A percentile compares a stretch with the other conserved stretches of the same genome.
Evolutionary conservation across 2,329 filamentous ascomycete genomes (phyloP).

Genomic region (Diaporthe ampelina): DNA sequence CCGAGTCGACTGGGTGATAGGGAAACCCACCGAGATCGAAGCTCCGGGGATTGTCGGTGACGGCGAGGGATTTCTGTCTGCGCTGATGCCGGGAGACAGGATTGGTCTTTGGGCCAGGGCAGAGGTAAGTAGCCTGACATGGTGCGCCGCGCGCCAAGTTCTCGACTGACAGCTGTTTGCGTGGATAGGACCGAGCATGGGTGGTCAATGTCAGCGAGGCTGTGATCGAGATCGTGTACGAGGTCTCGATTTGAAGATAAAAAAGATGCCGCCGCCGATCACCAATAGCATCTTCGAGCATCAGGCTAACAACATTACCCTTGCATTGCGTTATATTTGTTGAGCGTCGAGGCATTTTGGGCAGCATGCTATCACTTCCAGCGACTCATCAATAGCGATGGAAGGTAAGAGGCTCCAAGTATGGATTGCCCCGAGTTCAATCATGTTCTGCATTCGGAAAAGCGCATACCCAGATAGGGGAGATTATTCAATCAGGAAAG

Average conservation of each 20-base stretch:
- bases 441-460: too few relatives aligned
- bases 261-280: not conserved
- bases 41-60: not conserved
- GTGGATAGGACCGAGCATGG: constrained; percentile 14
- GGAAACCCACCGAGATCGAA: not conserved
- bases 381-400: not conserved
- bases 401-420: not conserved
- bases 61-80: constrained; percentile 8
- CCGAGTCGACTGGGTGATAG: constrained; percentile 8
- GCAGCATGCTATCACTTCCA: too few relatives aligned
- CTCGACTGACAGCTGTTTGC: not conserved
- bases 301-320: not conserved
- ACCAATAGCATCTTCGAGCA: not conserved
- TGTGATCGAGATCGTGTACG: constrained; percentile 17
- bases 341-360: not conserved
- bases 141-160: not conserved
- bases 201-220: constrained; percentile 6
- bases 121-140: not conserved
- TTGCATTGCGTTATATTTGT: not conserved
- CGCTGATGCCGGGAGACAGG: constrained; percentile 14
- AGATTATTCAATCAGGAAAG: too few relatives aligned
- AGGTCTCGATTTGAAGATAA: not conserved
- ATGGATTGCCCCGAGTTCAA: too few relatives aligned
- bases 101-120: constrained; percentile 29
- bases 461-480: not conserved